Percentiles rank a stretch among this genome's conserved stretches.
These are phyloP conservation scores for Cryptosporidium bovis DNA, from an alignment of 169 alveolate species.

Conservation along the genomic window DNA sequence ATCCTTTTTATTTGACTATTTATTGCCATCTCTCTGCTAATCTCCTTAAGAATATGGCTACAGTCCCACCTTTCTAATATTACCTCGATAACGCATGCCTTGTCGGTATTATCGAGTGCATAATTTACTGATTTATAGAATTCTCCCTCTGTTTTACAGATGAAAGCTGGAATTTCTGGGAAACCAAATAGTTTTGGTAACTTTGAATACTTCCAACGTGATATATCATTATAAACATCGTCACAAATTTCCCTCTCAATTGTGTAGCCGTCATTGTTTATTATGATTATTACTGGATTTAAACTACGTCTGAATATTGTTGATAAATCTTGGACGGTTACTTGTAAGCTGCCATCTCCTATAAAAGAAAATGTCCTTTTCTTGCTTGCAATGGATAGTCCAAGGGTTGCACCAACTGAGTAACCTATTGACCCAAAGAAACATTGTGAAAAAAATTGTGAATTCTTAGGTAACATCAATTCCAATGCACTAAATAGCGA, in stretches of 20 bases:
- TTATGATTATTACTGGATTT: conserved; percentile 75
- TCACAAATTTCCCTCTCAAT: conserved; percentile 78
- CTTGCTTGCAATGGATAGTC: conserved; percentile 74
- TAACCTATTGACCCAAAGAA: conserved; percentile 80
- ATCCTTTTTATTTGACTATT: conserved; percentile 35
- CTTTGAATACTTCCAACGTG: conserved; percentile 74
- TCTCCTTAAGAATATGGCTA: conserved; percentile 56
- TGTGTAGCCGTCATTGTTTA: conserved; percentile 79
- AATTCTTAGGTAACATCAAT: conserved; percentile 75
- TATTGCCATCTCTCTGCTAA: conserved; percentile 76
- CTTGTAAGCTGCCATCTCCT: conserved; percentile 81
- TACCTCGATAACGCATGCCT: conserved; percentile 74
- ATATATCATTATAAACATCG: conserved; percentile 77
- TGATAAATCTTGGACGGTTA: conserved; percentile 79
- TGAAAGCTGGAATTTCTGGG: conserved; percentile 41
- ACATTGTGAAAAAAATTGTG: conserved; percentile 75
- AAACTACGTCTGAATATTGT: conserved; percentile 73
- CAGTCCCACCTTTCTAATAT: conserved; percentile 76
- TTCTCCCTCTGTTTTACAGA: conserved; percentile 75
- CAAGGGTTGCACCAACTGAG: conserved; percentile 79
- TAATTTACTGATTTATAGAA: conserved; percentile 36
- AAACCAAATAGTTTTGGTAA: conserved; percentile 67
- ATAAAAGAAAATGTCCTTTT: conserved; percentile 71
- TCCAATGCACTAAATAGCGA: conserved; percentile 76
- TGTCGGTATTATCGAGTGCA: conserved; percentile 55